Conservation (phyloP, 768 basidiomycete species). For the Cystobasidium tubakii region DNA sequence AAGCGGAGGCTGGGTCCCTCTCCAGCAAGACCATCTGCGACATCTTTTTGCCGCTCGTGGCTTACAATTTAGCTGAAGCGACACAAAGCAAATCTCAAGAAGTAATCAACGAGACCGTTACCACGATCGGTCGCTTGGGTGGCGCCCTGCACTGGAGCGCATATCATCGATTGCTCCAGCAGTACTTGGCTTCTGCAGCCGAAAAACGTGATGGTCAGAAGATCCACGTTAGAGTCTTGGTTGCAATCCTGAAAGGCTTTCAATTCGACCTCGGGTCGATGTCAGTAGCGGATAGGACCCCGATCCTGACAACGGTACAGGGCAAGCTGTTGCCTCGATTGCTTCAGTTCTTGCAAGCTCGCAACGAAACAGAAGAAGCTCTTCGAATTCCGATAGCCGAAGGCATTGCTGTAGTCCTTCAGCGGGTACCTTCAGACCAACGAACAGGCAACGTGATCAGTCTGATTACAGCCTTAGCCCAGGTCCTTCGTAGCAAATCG, state of each 20-base stretch:
- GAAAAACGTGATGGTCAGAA: conserved; percentile 54
- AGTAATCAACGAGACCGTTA: conserved; percentile 81
- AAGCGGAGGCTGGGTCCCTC: conserved; percentile 56
- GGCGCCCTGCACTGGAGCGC: conserved; percentile 72
- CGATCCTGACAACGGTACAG: conserved; percentile 55
- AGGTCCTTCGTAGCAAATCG: conserved; percentile 84
- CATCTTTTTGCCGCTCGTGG: conserved; percentile 76
- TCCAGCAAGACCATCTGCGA: conserved; percentile 67
- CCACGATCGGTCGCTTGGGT: conserved; percentile 69
- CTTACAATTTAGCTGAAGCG: conserved; percentile 35
- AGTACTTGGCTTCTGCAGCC: conserved; percentile 62
- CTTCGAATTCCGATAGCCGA: conserved; percentile 81
- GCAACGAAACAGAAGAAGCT: conserved; percentile 74
- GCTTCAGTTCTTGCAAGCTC: conserved; percentile 71
- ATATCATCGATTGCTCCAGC: conserved; percentile 72
- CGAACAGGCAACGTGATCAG: conserved; percentile 66
- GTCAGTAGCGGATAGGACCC: conserved; percentile 7
- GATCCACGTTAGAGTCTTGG: conserved; percentile 74
- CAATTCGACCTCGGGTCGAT: conserved; percentile 66
- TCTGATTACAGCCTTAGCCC: conserved; percentile 75
- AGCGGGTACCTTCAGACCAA: conserved; percentile 63
- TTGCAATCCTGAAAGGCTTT: conserved; percentile 80
- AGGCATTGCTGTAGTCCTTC: conserved; percentile 77
- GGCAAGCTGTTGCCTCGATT: conserved; percentile 70
- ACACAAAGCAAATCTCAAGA: conserved; percentile 62